Conservation (phyloP, 1,284 basidiomycete genomes). For the Ustilago tritici region DNA sequence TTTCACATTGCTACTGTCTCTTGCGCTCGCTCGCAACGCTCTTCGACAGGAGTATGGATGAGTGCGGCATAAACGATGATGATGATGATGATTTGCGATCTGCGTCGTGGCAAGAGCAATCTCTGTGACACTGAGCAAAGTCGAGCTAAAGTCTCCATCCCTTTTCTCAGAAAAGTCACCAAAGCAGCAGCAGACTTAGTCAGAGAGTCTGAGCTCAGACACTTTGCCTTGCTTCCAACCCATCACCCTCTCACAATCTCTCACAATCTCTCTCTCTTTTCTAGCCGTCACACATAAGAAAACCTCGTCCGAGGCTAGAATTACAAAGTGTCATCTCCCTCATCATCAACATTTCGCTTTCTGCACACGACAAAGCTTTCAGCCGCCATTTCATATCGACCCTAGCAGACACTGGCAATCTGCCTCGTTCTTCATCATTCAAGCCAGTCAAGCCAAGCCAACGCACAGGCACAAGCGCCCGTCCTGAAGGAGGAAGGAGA, state of each 20-base stretch:
- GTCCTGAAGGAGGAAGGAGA: too few relatives aligned
- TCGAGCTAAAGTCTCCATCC: background rate
- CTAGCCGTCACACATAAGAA: too few relatives aligned
- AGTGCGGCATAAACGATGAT: background rate
- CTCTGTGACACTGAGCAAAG: background rate
- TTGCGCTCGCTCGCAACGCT: too few relatives aligned
- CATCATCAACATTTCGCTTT: background rate
- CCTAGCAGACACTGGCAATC: too few relatives aligned
- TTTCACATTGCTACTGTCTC: too few relatives aligned
- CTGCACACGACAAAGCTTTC: background rate
- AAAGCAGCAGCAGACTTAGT: too few relatives aligned
- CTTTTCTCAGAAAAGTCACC: background rate
- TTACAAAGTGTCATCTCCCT: background rate
- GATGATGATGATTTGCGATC: background rate
- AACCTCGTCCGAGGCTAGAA: too few relatives aligned
- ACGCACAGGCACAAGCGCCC: background rate
- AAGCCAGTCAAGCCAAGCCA: constrained; percentile 4
- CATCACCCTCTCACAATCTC: background rate
- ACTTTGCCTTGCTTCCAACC: background rate
- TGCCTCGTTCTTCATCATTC: background rate
- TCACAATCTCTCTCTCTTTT: background rate
- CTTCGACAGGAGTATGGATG: background rate
- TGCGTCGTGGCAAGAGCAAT: background rate
- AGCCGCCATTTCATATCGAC: too few relatives aligned
- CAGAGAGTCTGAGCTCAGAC: too few relatives aligned